Evolutionary conservation across 306 rosid species (phyloP).

Genomic region (Prunus mume): DNA sequence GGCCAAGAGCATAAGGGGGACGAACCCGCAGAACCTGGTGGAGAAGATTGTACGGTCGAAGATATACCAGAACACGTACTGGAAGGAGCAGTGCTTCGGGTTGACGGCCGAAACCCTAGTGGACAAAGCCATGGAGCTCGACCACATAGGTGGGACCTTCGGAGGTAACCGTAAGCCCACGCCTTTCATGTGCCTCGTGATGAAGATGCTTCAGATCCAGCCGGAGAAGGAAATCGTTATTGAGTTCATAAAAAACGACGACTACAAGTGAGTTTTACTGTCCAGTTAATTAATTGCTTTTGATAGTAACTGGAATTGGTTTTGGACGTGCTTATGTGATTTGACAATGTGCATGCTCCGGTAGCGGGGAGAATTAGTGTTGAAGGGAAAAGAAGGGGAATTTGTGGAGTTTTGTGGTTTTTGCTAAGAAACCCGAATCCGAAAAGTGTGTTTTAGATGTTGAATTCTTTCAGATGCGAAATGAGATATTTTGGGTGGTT

Average conservation of each 20-base stretch:
- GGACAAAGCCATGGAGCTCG: slow-evolving; percentile 98
- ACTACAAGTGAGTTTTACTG: slow-evolving; percentile 56
- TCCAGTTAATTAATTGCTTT: neutral
- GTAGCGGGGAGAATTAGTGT: neutral
- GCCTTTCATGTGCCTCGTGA: slow-evolving; percentile 93
- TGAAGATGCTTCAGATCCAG: slow-evolving; percentile 99
- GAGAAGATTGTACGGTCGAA: slow-evolving; percentile 94
- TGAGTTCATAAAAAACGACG: slow-evolving; percentile 93
- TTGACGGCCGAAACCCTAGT: slow-evolving; percentile 93
- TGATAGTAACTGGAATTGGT: neutral
- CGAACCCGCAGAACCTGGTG: slow-evolving; percentile 91
- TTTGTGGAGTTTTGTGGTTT: neutral
- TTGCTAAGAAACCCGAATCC: neutral
- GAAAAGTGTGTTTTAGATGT: neutral
- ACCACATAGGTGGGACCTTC: slow-evolving; percentile 86
- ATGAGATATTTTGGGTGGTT: neutral
- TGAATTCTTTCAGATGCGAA: neutral
- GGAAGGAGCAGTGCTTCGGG: slow-evolving; percentile 99
- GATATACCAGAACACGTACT: slow-evolving; percentile 85
- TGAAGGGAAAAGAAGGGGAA: neutral
- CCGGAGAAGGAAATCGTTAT: slow-evolving; percentile 98
- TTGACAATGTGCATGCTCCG: neutral
- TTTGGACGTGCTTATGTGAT: neutral
- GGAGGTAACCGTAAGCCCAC: slow-evolving; percentile 96
- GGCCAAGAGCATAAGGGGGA: slow-evolving; percentile 94